Evolutionary conservation across 768 basidiomycete genomes (phyloP).

Genomic region (Cubamyces sp.): DNA sequence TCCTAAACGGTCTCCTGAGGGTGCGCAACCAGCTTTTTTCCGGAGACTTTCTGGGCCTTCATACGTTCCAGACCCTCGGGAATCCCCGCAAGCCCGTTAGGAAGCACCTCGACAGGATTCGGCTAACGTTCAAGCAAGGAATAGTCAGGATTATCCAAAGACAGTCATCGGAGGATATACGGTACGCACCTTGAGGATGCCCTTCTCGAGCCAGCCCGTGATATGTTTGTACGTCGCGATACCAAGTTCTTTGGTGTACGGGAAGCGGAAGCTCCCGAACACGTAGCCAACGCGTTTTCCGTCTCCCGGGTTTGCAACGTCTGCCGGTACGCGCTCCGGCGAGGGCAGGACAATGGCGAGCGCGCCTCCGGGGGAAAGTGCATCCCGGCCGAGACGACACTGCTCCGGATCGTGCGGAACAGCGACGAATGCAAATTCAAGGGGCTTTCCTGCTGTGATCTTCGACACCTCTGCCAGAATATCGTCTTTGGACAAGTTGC

Average conservation of each 20-base stretch:
- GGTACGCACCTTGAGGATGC: conserved; percentile 24
- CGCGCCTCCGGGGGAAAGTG: conserved; percentile 31
- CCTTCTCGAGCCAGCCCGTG: conserved; percentile 22
- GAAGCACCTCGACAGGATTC: conserved; percentile 41
- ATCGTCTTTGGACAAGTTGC: conserved; percentile 17
- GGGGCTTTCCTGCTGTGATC: conserved; percentile 27
- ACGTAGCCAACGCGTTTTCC: conserved; percentile 21
- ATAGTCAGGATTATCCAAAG: neutral
- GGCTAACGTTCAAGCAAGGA: neutral
- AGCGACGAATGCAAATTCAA: conserved; percentile 33
- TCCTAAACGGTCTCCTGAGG: conserved; percentile 41
- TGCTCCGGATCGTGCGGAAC: conserved; percentile 28
- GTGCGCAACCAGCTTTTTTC: conserved; percentile 46
- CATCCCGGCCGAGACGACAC: conserved; percentile 27
- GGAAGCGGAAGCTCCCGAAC: conserved; percentile 18
- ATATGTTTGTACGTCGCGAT: conserved; percentile 21
- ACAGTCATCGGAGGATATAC: neutral
- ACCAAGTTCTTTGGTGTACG: conserved; percentile 16
- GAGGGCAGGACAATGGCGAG: conserved; percentile 25
- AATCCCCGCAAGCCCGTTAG: conserved; percentile 47
- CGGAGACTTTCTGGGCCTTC: conserved; percentile 44
- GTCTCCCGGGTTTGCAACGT: conserved; percentile 9
- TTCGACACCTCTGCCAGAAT: conserved; percentile 19
- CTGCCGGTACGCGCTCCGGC: conserved; percentile 14
- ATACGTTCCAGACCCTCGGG: conserved; percentile 46